Percentiles rank a stretch among this genome's conserved stretches.
phyloP scores from a whole-genome alignment of 2,329 filamentous ascomycete species.

The Ophiostoma pallidulum region DNA sequence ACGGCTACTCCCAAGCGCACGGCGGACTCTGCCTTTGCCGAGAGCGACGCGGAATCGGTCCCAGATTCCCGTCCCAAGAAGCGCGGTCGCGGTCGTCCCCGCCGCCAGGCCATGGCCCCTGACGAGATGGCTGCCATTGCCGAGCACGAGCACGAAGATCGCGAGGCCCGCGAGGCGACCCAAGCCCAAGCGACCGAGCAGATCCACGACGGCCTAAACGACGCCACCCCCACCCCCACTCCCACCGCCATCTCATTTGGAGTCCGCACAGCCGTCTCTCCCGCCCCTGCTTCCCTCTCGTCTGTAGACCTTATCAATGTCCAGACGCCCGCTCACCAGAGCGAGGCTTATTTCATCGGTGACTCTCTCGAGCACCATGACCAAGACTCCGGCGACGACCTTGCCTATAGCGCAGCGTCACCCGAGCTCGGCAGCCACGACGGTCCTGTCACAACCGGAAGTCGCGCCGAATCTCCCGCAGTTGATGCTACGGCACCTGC shows the following conservation, averaged over 20 bases:
- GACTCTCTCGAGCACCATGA: background rate
- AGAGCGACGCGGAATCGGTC: slow-evolving; percentile 10
- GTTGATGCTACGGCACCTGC: background rate
- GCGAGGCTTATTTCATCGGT: background rate
- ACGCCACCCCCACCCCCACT: background rate
- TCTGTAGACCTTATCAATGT: slow-evolving; percentile 13
- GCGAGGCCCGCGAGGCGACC: background rate
- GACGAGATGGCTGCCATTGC: slow-evolving; percentile 21
- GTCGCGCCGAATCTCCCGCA: background rate
- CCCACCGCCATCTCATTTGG: background rate
- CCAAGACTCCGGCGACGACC: background rate
- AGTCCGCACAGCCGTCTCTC: slow-evolving; percentile 4
- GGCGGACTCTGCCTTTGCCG: background rate
- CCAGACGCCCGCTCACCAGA: slow-evolving; percentile 8
- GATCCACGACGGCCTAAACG: background rate
- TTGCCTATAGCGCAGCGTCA: background rate
- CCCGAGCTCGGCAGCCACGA: slow-evolving; percentile 1
- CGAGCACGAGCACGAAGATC: slow-evolving; percentile 15
- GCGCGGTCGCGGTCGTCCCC: slow-evolving; percentile 22
- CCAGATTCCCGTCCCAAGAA: slow-evolving; percentile 21
- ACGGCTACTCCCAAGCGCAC: background rate
- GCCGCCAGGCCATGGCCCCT: slow-evolving; percentile 20
- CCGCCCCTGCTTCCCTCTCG: slow-evolving; percentile 10
- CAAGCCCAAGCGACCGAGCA: background rate
- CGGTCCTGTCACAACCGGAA: background rate